Conservation (phyloP, 805 yeast genomes). For the Candida sakaeoensis region DNA sequence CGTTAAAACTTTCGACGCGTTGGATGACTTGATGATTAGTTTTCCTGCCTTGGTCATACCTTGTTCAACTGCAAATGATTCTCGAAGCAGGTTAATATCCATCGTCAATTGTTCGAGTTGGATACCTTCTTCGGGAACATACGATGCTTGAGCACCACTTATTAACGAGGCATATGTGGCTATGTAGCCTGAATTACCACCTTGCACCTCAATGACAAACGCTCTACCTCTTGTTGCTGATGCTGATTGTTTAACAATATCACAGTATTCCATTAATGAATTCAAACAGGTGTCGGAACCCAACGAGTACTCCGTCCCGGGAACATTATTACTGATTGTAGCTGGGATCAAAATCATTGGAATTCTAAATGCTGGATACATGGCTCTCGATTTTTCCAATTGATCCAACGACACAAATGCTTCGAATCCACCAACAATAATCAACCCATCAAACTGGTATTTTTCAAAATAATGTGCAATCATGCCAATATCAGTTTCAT, state of each 20-base stretch:
- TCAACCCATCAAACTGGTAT: constrained; percentile 80
- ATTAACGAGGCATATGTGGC: constrained; percentile 83
- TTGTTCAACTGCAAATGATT: constrained; percentile 64
- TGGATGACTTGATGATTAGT: constrained; percentile 76
- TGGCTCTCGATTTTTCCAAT: constrained; percentile 67
- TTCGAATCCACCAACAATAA: constrained; percentile 95
- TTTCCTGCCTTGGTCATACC: constrained; percentile 86
- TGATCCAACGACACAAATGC: constrained; percentile 86
- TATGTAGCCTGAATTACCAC: constrained; percentile 93
- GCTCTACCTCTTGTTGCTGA: constrained; percentile 91
- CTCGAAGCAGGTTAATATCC: constrained; percentile 68
- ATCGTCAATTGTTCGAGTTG: constrained; percentile 63
- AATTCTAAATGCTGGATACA: constrained; percentile 88
- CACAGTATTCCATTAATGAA: constrained; percentile 87
- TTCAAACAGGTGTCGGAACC: constrained; percentile 97
- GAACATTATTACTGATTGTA: constrained; percentile 95
- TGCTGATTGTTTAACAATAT: constrained; percentile 90
- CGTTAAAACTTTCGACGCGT: constrained; percentile 77
- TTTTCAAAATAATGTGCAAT: constrained; percentile 92
- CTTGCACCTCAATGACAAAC: constrained; percentile 96
- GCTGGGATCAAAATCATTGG: constrained; percentile 95
- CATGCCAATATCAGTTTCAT: constrained; percentile 75
- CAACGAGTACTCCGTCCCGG: constrained; percentile 96
- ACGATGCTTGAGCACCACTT: constrained; percentile 88
- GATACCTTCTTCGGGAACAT: constrained; percentile 84